Conservation (phyloP, 2,329 filamentous ascomycete species). For the Coniochaeta sp. region DNA sequence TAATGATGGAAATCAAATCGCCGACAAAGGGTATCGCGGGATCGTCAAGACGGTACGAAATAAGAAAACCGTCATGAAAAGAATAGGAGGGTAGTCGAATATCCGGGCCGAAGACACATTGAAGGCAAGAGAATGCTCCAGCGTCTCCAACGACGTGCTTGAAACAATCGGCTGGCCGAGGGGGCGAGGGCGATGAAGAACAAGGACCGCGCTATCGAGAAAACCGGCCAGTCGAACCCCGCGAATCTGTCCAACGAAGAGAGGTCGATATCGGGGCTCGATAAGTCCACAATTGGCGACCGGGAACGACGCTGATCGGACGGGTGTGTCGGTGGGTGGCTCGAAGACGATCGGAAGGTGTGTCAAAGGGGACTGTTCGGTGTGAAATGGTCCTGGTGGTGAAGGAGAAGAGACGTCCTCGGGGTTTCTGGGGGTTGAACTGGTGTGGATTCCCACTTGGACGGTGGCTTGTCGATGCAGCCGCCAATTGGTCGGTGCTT, state of each 20-base stretch:
- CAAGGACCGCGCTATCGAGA: neutral
- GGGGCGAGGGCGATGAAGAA: too few species aligned
- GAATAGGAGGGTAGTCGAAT: neutral
- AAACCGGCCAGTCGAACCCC: neutral
- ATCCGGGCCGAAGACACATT: neutral
- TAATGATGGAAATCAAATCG: neutral
- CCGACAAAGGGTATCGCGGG: neutral
- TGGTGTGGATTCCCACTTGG: neutral
- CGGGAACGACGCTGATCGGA: neutral
- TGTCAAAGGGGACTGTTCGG: neutral
- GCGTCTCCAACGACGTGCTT: neutral
- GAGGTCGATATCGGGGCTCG: neutral
- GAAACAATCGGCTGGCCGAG: neutral
- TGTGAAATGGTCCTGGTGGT: neutral
- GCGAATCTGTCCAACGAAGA: neutral
- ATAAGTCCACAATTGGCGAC: neutral
- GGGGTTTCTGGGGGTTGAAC: neutral
- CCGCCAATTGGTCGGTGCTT: neutral
- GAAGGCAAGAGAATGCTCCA: neutral
- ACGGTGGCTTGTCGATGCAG: neutral
- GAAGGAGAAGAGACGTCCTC: neutral
- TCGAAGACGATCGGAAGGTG: neutral
- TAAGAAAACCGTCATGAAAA: neutral
- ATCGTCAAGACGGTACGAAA: neutral
- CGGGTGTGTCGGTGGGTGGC: neutral